Evolutionary conservation across 2,329 filamentous ascomycete species (phyloP), one percentile per base, ranked within the genome.

Genomic region (Cladosporium sp.): DNA sequence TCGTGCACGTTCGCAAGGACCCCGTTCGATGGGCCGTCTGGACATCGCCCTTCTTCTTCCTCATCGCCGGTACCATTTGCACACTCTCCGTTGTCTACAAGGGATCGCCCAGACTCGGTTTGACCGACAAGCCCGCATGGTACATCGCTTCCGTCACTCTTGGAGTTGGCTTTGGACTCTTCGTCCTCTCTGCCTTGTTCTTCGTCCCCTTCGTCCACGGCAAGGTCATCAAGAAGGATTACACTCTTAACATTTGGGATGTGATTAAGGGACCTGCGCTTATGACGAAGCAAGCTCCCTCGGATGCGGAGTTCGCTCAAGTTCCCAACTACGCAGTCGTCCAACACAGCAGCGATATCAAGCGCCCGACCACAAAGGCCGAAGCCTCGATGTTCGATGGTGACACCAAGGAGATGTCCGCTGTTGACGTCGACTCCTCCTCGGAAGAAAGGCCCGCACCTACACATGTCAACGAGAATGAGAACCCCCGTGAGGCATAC

Each of bases 281-380:
- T 17, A 69, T 68, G 77, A 79, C 74, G 37, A 88, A 88, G 51
- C 78, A 82, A 0, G 72, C 79, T 19, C 80, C 81, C 20, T 73
- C 75, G 1, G 80, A 82, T 51, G 78, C 80, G 38, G 81, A 85
- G 56, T 64, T 70, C 17, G 84, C 84, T 65, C 73, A 75, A 3
- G 84, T 92, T 9, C 89, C 88, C 71, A 82, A 92, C 79, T 93
- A 92, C 69, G 87, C 88, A 49, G 88, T 92, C 42, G 76, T 92
- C 28, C 88, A 92, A 72, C 78, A 90, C 3, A 81, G 83, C 0
- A 73, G 82, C 0, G 42, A 56, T 20, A 49, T 56, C 42, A 56
- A 56, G 42, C 54, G 54, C 12, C 54, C 54, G 22, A 39, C 82
- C 0, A 42, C 34, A 4, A 81, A 84, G 1, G 28, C 58, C 34